Evolutionary conservation across 306 rosid species (phyloP), one percentile per base, ranked within the genome.

Genomic region (Gynostemma pentaphyllum): DNA sequence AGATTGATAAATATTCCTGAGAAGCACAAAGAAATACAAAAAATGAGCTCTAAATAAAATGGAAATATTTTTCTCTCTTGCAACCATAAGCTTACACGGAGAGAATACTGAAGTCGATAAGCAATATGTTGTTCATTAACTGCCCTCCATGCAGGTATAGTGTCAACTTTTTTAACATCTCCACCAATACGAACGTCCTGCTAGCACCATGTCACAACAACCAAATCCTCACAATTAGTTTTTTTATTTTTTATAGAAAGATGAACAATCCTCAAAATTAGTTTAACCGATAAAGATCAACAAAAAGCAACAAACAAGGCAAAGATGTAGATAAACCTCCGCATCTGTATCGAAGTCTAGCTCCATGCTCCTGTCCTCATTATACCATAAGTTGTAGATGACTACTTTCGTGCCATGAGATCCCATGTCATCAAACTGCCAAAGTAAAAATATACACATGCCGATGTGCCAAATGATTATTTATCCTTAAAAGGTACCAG

Each of bases 401-500:
- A 92, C 75, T 69, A 86, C 94, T 77, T 92, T 92, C 46, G 99
- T 92, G 18, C 99, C 99, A 51, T 82, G 90, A 69, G 84, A 51
- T 69, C 95, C 96, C 69, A 88, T 79, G 73, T 86, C 82, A 48
- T 82, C 73, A 82, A 88, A 88, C 99, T 92, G 84, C 45, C 78
- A 76, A 32, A 48, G 45, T 32, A 34, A 71, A 61, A 52, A 52
- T 52, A 62, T 21, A 22, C 55, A 63, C 65, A 44, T 18, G 18
- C 10, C 32, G 44, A 32, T 16, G 26, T 37, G 16, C 24, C 11
- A 18, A 37, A 2, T 37, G 18, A 22, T 39, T 59, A 23, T 2
- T 10, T 42, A 3, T 42, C 11, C 37, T 2, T 7, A 42, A 42
- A 42, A 14, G n/a, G n/a, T n/a, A n/a, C n/a, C n/a, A n/a, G 13